Conservation (phyloP, 139 green algal genomes). For the Penium margaritaceum region DNA sequence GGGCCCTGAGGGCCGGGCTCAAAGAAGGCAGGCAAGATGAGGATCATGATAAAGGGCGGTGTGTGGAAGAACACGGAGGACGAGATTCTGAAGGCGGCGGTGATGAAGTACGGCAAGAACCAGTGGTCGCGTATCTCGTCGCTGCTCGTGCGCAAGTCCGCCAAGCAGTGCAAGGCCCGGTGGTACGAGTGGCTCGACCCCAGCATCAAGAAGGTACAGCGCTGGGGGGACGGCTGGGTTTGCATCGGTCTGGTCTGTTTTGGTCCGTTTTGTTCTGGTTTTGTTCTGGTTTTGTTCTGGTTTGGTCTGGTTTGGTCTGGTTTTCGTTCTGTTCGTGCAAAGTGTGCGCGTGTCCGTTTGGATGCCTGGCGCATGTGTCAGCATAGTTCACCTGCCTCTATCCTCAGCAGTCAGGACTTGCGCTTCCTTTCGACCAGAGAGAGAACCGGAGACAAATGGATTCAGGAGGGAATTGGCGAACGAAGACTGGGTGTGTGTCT, state of each 20-base stretch:
- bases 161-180: constrained; percentile 98
- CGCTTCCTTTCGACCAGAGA: too few species aligned
- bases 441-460: too few species aligned
- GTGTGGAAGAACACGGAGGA: constrained; percentile 99
- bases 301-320: constrained; percentile 5
- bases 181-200: constrained; percentile 99
- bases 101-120: constrained; percentile 88
- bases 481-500: too few species aligned
- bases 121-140: constrained; percentile 66
- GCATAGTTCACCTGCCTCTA: too few species aligned
- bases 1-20: too few species aligned
- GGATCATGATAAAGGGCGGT: constrained; percentile 88
- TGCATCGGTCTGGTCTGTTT: constrained; percentile 11
- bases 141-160: constrained; percentile 90
- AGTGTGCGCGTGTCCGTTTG: background rate
- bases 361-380: background rate
- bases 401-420: too few species aligned
- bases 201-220: constrained; percentile 81
- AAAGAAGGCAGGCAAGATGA: constrained; percentile 57
- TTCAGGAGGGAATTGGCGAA: too few species aligned
- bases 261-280: background rate
- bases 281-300: background rate
- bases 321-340: background rate
- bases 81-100: constrained; percentile 98
- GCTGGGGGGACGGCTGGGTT: too few species aligned